Conservation (phyloP, 805 yeast species). For the Pichia manshurica region DNA sequence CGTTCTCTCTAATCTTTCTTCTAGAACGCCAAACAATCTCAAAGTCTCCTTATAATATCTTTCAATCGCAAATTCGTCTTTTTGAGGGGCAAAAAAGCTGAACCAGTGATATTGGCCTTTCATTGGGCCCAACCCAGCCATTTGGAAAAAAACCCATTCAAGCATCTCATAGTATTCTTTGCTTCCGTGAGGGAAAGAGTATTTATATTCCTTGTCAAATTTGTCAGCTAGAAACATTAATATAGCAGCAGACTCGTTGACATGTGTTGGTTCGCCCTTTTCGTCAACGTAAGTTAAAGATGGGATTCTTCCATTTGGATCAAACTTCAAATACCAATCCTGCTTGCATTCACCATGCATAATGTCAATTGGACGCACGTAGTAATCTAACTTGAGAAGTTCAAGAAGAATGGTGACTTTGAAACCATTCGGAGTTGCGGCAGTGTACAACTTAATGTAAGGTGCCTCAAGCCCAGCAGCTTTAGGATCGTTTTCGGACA, state of each 20-base stretch:
- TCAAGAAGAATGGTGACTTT: constrained; percentile 39
- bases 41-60: constrained; percentile 47
- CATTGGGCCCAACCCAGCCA: constrained; percentile 57
- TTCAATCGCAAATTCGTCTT: constrained; percentile 47
- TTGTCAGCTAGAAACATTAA: constrained; percentile 53
- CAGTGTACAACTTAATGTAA: constrained; percentile 38
- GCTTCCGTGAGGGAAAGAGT: constrained; percentile 35
- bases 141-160: constrained; percentile 52
- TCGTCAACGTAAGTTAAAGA: constrained; percentile 37
- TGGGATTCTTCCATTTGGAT: constrained; percentile 64
- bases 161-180: constrained; percentile 44
- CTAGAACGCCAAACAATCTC: constrained; percentile 50
- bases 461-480: constrained; percentile 33
- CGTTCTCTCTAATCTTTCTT: constrained; percentile 43
- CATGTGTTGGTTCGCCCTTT: constrained; percentile 38
- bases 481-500: constrained; percentile 33
- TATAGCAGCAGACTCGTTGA: constrained; percentile 61
- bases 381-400: constrained; percentile 37
- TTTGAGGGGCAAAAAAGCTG: constrained; percentile 38
- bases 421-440: constrained; percentile 42
- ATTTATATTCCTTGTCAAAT: constrained; percentile 50
- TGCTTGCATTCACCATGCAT: constrained; percentile 43
- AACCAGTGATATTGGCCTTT: constrained; percentile 58
- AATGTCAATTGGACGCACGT: constrained; percentile 38
- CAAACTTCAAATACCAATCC: constrained; percentile 49